Conservation (phyloP, 106 monocot genomes). For the Dendrobium huoshanense region DNA sequence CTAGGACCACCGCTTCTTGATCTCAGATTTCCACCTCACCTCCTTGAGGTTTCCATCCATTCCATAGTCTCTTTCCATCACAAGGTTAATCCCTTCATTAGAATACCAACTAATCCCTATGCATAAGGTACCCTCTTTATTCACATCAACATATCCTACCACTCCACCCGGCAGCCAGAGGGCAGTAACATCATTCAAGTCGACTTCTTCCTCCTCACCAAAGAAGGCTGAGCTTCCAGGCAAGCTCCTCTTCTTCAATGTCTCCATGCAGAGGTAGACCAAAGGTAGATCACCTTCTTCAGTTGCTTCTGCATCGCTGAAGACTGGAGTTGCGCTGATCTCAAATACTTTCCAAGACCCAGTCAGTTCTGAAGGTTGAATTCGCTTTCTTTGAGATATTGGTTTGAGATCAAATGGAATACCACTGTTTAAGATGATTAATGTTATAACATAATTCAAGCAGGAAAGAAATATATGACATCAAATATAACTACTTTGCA, state of each 20-base stretch:
- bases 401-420: conserved; percentile 49
- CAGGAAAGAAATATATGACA: background rate
- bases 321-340: conserved; percentile 69
- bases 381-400: conserved; percentile 63
- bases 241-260: conserved; percentile 79
- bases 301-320: conserved; percentile 9
- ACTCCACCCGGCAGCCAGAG: conserved; percentile 96
- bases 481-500: no score
- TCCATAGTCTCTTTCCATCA: conserved; percentile 99
- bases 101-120: conserved; percentile 95
- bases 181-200: conserved; percentile 71
- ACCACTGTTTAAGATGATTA: conserved; percentile 35
- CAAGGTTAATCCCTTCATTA: conserved; percentile 88
- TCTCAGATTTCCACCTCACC: conserved; percentile 82
- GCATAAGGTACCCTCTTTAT: conserved; percentile 67
- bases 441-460: background rate
- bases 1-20: conserved; percentile 31
- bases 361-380: conserved; percentile 63
- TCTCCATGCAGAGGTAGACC: conserved; percentile 83
- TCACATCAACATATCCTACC: conserved; percentile 82
- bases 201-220: conserved; percentile 75
- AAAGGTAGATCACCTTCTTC: conserved; percentile 30
- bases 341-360: conserved; percentile 94
- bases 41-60: conserved; percentile 93
- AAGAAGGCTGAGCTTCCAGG: conserved; percentile 53